Percentiles rank a stretch among this genome's conserved stretches.
These are phyloP conservation scores for Discostella stelligera DNA, from an alignment of 352 stramenopile genomes.

Conservation along the genomic window DNA sequence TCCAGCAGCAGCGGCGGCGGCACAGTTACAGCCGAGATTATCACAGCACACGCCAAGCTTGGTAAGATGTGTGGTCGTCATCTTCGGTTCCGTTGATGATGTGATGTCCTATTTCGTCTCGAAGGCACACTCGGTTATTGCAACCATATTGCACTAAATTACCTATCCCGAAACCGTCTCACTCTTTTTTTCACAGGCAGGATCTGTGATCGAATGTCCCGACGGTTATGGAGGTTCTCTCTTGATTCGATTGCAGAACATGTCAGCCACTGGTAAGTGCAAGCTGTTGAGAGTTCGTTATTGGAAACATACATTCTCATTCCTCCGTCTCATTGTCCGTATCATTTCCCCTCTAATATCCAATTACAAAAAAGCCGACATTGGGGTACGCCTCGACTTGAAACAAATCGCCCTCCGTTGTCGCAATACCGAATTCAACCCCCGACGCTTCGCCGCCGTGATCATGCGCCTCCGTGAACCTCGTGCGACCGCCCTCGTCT, in stretches of 20 bases:
- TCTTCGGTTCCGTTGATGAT: neutral
- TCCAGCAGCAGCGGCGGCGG: neutral
- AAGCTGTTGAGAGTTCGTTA: neutral
- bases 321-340: neutral
- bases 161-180: neutral
- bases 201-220: conserved; percentile 71
- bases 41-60: conserved; percentile 37
- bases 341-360: conserved; percentile 83
- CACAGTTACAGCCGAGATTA: neutral
- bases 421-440: conserved; percentile 99
- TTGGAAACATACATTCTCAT: neutral
- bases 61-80: conserved; percentile 7
- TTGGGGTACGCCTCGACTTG: conserved; percentile 93
- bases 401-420: conserved; percentile 95
- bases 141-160: too few relatives aligned
- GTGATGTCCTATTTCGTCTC: neutral
- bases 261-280: conserved; percentile 57
- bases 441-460: conserved; percentile 95
- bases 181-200: conserved; percentile 27
- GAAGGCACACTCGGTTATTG: too few relatives aligned
- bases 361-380: conserved; percentile 86
- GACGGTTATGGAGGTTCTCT: conserved; percentile 63
- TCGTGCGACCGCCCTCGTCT: conserved; percentile 97
- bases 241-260: conserved; percentile 80
- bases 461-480: conserved; percentile 95